Percentiles rank a stretch among this genome's conserved stretches.
These are phyloP conservation scores for Rhododendron griersonianum DNA, from an alignment of 148 eudicot species.

Conservation along the genomic window DNA sequence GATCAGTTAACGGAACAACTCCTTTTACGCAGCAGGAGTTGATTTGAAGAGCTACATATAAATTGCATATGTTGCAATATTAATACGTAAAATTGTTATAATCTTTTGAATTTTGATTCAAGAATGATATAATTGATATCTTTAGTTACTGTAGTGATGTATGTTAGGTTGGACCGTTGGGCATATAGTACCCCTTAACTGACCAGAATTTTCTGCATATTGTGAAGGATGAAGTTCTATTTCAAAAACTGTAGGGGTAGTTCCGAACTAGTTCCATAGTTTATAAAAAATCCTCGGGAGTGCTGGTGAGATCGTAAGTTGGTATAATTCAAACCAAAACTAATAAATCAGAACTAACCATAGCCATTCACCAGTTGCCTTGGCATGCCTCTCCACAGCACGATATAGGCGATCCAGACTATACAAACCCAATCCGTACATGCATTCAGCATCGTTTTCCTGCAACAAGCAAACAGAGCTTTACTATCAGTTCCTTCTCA, in stretches of 20 bases:
- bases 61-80: not conserved
- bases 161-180: not conserved
- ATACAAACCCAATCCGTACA: constrained; percentile 74
- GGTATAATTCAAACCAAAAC: not conserved
- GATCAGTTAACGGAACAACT: not conserved
- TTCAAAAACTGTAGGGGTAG: not conserved
- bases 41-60: not conserved
- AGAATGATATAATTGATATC: not conserved
- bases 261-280: not conserved
- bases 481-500: not conserved
- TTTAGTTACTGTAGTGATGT: not conserved
- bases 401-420: constrained; percentile 75
- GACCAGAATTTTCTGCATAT: not conserved
- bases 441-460: constrained; percentile 79
- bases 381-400: constrained; percentile 83
- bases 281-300: not conserved
- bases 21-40: not conserved
- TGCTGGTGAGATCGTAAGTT: not conserved
- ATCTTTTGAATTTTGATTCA: not conserved
- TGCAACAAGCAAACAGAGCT: constrained; percentile 25
- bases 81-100: not conserved
- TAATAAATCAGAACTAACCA: constrained; percentile 43
- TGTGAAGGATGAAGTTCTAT: not conserved
- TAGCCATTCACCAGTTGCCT: constrained; percentile 88
- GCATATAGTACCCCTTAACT: not conserved